Evolutionary conservation across 164 flowering plant species (phyloP).

Genomic region (Warburgia ugandensis): DNA sequence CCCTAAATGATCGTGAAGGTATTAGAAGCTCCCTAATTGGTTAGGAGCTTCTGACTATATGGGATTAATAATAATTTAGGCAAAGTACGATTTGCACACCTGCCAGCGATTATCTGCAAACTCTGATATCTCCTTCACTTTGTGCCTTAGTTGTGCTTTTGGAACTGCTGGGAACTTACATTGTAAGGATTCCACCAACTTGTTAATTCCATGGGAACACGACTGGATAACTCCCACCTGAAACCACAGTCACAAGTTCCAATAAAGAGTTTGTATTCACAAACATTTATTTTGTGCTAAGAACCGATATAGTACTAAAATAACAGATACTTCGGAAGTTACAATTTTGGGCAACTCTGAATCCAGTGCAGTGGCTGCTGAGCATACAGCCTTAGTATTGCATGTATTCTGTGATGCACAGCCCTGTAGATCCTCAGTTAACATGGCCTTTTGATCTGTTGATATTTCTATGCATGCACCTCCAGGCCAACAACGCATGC

Average conservation of each 20-base stretch:
- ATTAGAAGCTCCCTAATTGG: no score
- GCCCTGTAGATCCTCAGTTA: constrained; percentile 35
- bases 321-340: no score
- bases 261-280: no score
- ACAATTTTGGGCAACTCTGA: constrained; percentile 62
- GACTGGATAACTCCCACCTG: constrained; percentile 65
- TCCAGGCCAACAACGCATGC: constrained; percentile 41
- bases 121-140: constrained; percentile 78
- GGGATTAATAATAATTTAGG: no score
- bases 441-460: constrained; percentile 7
- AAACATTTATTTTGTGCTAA: no score
- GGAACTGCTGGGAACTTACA: constrained; percentile 48
- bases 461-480: constrained; percentile 31
- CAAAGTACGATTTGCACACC: no score
- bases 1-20: no score
- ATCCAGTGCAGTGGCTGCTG: constrained; percentile 29
- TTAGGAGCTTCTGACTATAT: no score
- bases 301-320: no score
- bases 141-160: constrained; percentile 49
- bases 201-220: constrained; percentile 47
- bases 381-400: constrained; percentile 16
- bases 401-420: constrained; percentile 22
- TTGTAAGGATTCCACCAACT: constrained; percentile 54
- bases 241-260: constrained; percentile 4
- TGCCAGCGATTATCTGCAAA: constrained; percentile 82